phyloP scores from a whole-genome alignment of 441 rosid genomes.

The Syzygium syzygioides region DNA sequence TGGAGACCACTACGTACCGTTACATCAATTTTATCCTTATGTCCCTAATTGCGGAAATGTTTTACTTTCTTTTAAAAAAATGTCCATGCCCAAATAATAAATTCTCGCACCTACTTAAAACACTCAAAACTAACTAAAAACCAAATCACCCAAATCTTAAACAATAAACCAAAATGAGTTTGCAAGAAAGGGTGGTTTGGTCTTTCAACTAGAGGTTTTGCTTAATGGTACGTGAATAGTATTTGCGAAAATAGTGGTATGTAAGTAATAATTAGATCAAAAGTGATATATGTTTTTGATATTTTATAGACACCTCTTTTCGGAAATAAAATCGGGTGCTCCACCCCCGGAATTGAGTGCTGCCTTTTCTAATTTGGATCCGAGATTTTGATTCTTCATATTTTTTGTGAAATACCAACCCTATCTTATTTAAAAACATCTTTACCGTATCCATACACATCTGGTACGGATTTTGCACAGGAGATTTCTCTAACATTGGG shows the following conservation, averaged over 20 bases:
- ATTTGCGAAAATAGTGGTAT: not conserved
- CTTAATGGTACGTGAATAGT: not conserved
- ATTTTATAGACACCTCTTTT: not conserved
- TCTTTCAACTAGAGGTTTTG: not conserved
- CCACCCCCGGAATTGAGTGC: accelerated
- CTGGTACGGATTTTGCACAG: accelerated
- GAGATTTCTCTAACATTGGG: not conserved
- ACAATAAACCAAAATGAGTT: not conserved
- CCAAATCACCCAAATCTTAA: too few relatives aligned
- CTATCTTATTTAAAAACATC: not conserved
- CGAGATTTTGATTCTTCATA: not conserved
- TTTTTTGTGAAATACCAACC: not conserved
- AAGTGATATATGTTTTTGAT: not conserved
- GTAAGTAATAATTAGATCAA: not conserved
- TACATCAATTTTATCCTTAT: not conserved
- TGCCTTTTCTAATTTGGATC: not conserved
- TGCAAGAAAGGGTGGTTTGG: not conserved
- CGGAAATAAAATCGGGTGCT: not conserved
- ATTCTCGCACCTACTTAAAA: not conserved
- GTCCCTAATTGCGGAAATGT: not conserved
- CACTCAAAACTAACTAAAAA: not conserved
- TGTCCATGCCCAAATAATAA: not conserved
- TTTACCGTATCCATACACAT: not conserved
- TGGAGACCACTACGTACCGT: not conserved
- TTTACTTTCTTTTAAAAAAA: not conserved